Conservation (phyloP, 2,329 filamentous ascomycete species). For the Pleomassaria siparia region DNA sequence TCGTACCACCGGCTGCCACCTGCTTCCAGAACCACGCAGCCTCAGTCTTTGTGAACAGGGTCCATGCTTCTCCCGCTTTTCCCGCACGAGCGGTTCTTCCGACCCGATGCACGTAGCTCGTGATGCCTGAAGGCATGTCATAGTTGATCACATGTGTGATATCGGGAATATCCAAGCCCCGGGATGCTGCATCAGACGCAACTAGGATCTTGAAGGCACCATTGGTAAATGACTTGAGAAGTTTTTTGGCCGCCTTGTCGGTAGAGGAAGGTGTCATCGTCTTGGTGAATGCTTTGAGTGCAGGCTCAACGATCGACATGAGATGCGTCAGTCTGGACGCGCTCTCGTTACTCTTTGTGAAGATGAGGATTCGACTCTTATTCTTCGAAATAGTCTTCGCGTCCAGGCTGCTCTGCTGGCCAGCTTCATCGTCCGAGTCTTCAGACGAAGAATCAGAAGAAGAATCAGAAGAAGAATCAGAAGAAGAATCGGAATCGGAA, state of each 20-base stretch:
- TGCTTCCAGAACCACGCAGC: constrained; percentile 91
- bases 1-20: constrained; percentile 59
- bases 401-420: neutral
- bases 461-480: too few species aligned
- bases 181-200: constrained; percentile 89
- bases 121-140: constrained; percentile 79
- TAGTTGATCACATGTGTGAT: constrained; percentile 91
- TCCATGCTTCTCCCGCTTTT: constrained; percentile 77
- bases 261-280: constrained; percentile 78
- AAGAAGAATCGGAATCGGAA: too few species aligned
- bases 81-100: constrained; percentile 87
- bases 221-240: constrained; percentile 65
- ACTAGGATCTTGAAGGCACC: constrained; percentile 73
- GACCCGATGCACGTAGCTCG: constrained; percentile 87
- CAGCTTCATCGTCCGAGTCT: constrained; percentile 10
- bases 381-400: constrained; percentile 16
- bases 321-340: constrained; percentile 85
- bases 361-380: constrained; percentile 65
- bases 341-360: constrained; percentile 87
- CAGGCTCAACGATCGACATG: constrained; percentile 66
- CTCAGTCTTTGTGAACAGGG: constrained; percentile 78
- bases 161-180: constrained; percentile 79
- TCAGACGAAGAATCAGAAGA: constrained; percentile 11
- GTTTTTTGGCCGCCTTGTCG: constrained; percentile 68
- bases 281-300: constrained; percentile 59